phyloP scores from a whole-genome alignment of 257 asterid species.

The Ilex asprella region DNA sequence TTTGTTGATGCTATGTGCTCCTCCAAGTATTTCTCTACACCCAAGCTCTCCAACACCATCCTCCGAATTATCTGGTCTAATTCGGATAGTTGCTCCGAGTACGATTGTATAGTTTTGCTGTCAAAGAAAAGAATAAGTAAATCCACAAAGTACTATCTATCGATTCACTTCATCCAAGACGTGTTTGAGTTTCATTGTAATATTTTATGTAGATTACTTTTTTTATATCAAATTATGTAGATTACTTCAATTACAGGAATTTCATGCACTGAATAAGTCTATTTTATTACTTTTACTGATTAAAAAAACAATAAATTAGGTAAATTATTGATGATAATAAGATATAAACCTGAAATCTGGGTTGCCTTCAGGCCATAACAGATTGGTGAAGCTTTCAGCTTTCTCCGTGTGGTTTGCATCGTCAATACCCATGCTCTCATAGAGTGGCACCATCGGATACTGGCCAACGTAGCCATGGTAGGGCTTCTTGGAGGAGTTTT shows the following conservation, averaged over 20 bases:
- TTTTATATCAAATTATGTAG: no score
- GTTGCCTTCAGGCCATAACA: constrained; percentile 60
- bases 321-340: background rate
- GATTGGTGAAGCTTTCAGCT: constrained; percentile 25
- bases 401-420: constrained; percentile 24
- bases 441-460: constrained; percentile 38
- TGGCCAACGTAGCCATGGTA: constrained; percentile 65
- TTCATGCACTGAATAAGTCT: background rate
- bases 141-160: background rate
- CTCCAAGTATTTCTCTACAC: constrained; percentile 32
- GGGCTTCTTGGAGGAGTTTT: constrained; percentile 41
- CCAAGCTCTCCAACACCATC: constrained; percentile 30
- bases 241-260: background rate
- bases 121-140: background rate
- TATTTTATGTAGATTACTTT: no score
- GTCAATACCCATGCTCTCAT: constrained; percentile 56
- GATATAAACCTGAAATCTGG: constrained; percentile 34
- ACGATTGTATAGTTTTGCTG: constrained; percentile 30
- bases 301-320: background rate
- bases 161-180: background rate
- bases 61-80: constrained; percentile 36
- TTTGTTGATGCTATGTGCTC: constrained; percentile 43
- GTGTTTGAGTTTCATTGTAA: no score
- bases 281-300: no score
- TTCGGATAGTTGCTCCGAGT: constrained; percentile 28